Evolutionary conservation across 208 protist species (phyloP).

Genomic region (Acanthamoeba healyi): DNA sequence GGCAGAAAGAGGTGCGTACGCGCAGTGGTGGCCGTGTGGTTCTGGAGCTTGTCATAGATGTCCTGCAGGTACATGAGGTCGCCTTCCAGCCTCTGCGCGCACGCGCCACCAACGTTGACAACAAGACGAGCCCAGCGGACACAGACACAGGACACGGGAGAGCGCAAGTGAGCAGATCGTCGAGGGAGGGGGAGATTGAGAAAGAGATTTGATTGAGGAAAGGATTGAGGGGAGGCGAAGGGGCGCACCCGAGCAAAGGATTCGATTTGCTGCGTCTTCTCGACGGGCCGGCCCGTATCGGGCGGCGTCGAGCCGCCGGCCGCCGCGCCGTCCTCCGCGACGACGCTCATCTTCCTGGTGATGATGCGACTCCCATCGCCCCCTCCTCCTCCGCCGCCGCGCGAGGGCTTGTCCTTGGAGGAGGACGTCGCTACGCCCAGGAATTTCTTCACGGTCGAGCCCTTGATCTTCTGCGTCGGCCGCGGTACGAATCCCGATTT

Average conservation of each 20-base stretch:
- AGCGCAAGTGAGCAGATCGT: background rate
- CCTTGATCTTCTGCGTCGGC: conserved; percentile 20
- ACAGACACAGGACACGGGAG: background rate
- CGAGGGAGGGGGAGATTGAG: background rate
- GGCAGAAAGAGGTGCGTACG: background rate
- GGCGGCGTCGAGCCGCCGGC: background rate
- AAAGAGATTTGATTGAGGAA: background rate
- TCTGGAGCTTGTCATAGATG: conserved; percentile 49
- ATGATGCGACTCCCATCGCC: background rate
- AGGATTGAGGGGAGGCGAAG: background rate
- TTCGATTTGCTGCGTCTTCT: conserved; percentile 29
- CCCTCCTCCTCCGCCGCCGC: no score
- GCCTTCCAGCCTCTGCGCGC: background rate
- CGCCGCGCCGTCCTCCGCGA: background rate
- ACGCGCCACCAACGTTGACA: no score
- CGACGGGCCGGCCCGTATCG: background rate
- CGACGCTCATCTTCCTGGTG: background rate
- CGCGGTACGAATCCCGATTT: conserved; percentile 49
- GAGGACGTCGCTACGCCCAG: conserved; percentile 3
- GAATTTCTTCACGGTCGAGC: conserved; percentile 61
- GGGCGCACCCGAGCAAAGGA: conserved; percentile 6
- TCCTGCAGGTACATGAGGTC: conserved; percentile 19
- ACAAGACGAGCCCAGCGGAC: background rate
- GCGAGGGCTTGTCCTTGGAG: background rate
- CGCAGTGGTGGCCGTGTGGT: conserved; percentile 32